Percentiles rank a stretch among this genome's conserved stretches.
Evolutionary conservation across 2,329 filamentous ascomycete species (phyloP).

Genomic region (Trichophyton rubrum): DNA sequence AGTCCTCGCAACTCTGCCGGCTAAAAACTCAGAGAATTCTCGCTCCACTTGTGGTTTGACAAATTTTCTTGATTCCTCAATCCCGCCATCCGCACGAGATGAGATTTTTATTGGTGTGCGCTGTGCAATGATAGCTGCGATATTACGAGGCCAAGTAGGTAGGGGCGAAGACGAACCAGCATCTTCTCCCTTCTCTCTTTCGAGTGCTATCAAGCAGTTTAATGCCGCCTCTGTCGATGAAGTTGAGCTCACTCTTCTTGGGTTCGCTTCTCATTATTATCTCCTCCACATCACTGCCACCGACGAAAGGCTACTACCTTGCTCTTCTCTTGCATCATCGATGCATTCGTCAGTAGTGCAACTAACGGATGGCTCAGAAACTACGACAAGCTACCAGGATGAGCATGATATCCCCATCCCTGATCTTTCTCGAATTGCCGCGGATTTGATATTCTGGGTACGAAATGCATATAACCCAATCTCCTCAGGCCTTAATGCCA

Average conservation of each 20-base stretch:
- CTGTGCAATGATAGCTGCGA: constrained; percentile 46
- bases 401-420: constrained; percentile 20
- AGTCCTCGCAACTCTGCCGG: constrained; percentile 42
- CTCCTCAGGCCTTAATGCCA: constrained; percentile 30
- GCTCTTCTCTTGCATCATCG: constrained; percentile 11
- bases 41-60: constrained; percentile 19
- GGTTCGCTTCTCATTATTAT: constrained; percentile 32
- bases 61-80: constrained; percentile 42
- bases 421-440: constrained; percentile 28
- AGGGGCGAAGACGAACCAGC: constrained; percentile 19
- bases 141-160: constrained; percentile 31
- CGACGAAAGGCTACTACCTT: constrained; percentile 28
- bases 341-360: constrained; percentile 13
- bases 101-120: constrained; percentile 48
- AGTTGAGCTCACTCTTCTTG: constrained; percentile 30
- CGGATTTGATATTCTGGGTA: constrained; percentile 34
- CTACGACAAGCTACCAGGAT: constrained; percentile 17
- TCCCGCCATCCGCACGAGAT: constrained; percentile 36
- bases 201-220: constrained; percentile 32
- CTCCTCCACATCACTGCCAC: constrained; percentile 30
- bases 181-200: constrained; percentile 26
- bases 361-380: constrained; percentile 7
- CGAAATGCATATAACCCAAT: constrained; percentile 33
- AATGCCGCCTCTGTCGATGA: constrained; percentile 32
- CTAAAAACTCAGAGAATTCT: constrained; percentile 16